Evolutionary conservation across 2,329 filamentous ascomycete species (phyloP).

Genomic region (Alternaria consortialis): DNA sequence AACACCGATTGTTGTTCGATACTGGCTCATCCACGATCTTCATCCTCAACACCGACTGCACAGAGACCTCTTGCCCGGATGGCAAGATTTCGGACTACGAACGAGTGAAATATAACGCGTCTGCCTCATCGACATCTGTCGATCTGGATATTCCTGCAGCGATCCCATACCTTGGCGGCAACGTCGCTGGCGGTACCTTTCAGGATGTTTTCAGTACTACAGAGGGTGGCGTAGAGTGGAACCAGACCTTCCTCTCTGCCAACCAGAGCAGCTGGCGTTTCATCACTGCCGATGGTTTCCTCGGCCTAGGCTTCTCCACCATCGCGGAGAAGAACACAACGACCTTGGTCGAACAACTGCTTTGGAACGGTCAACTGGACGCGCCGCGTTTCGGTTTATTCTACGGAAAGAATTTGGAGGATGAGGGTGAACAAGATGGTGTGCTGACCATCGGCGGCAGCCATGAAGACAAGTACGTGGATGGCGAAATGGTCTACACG

Average conservation of each 20-base stretch:
- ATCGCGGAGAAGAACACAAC: slow-evolving; percentile 24
- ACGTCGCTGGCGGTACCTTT: slow-evolving; percentile 18
- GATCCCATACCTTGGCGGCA: slow-evolving; percentile 25
- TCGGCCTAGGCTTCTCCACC: slow-evolving; percentile 29
- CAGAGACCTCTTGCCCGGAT: slow-evolving; percentile 20
- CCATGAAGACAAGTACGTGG: slow-evolving; percentile 66
- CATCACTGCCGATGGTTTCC: slow-evolving; percentile 30
- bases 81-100: slow-evolving; percentile 5
- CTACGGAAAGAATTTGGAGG: slow-evolving; percentile 23
- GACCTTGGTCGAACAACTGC: slow-evolving; percentile 28
- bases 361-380: slow-evolving; percentile 25
- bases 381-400: slow-evolving; percentile 23
- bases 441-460: slow-evolving; percentile 27
- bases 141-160: slow-evolving; percentile 14
- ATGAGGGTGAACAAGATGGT: slow-evolving; percentile 21
- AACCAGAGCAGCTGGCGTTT: slow-evolving; percentile 29
- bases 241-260: slow-evolving; percentile 28
- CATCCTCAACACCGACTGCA: slow-evolving; percentile 27
- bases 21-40: slow-evolving; percentile 27
- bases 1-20: slow-evolving; percentile 27
- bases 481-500: slow-evolving; percentile 65
- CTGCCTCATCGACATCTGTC: slow-evolving; percentile 18
- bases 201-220: slow-evolving; percentile 21
- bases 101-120: slow-evolving; percentile 22
- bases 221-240: slow-evolving; percentile 20